A percentile compares a stretch with the other conserved stretches of the same genome.
Conservation (phyloP, 306 rosid species). For the Dryas drummondii region DNA sequence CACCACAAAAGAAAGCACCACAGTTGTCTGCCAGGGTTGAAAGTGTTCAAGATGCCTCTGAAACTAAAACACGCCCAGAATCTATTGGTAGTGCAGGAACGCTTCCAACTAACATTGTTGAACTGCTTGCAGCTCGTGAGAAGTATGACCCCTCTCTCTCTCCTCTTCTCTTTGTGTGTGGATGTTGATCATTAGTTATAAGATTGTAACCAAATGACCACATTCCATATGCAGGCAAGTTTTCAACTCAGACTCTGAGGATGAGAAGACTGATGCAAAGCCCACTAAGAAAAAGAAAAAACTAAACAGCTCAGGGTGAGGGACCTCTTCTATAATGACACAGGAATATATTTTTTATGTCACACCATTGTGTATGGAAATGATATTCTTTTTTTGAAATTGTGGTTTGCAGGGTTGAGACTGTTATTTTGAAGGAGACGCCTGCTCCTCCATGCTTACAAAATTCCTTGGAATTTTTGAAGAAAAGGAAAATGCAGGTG, state of each 20-base stretch:
- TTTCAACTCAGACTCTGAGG: conserved; percentile 53
- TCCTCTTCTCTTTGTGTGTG: conserved; percentile 2
- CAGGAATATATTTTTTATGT: not conserved
- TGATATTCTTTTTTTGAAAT: not conserved
- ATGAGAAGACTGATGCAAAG: conserved; percentile 51
- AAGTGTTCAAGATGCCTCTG: conserved; percentile 34
- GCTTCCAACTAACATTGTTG: conserved; percentile 77
- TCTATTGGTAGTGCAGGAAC: conserved; percentile 43
- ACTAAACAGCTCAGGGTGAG: conserved; percentile 62
- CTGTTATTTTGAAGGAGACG: conserved; percentile 51
- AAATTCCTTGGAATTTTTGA: conserved; percentile 76
- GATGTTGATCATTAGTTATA: not conserved
- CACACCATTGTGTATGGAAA: conserved; percentile 1
- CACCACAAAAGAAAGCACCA: conserved; percentile 65
- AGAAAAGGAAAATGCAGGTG: conserved; percentile 64
- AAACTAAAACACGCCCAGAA: conserved; percentile 34
- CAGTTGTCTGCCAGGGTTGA: conserved; percentile 39
- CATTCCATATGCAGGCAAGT: conserved; percentile 51
- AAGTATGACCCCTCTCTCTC: conserved; percentile 44
- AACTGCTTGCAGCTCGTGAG: conserved; percentile 77
- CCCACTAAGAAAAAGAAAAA: conserved; percentile 54
- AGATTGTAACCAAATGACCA: conserved; percentile 21
- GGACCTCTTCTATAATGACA: not conserved
- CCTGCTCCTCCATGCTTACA: conserved; percentile 62
- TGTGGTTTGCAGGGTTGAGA: conserved; percentile 57